These are phyloP conservation scores for Pyrenophora seminiperda DNA, from an alignment of 2,329 filamentous ascomycete genomes.

Conservation along the genomic window DNA sequence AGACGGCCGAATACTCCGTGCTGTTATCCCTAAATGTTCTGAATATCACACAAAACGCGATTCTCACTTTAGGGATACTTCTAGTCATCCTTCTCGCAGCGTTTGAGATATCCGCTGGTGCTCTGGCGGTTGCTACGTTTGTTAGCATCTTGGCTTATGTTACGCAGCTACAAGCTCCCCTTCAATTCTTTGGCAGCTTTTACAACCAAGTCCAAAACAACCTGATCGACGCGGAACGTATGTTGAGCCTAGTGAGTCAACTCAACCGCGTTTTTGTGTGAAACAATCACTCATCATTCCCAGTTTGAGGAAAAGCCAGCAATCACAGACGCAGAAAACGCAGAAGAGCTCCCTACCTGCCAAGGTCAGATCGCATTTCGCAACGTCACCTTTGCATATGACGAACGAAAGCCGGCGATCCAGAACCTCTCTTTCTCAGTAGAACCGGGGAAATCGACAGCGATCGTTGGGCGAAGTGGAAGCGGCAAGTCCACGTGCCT, in stretches of 20 bases:
- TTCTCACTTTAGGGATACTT: slow-evolving; percentile 20
- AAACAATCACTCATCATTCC: too few relatives aligned
- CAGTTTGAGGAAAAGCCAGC: slow-evolving; percentile 47
- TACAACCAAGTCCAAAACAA: slow-evolving; percentile 30
- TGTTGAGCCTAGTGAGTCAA: slow-evolving; percentile 23
- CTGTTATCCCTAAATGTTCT: slow-evolving; percentile 21
- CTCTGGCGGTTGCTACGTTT: slow-evolving; percentile 20
- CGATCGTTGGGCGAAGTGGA: slow-evolving; percentile 64
- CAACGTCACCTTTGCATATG: slow-evolving; percentile 60
- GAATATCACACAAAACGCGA: slow-evolving; percentile 23
- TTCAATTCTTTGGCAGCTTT: slow-evolving; percentile 29
- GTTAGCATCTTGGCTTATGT: slow-evolving; percentile 24
- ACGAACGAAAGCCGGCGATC: slow-evolving; percentile 43
- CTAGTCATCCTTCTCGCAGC: slow-evolving; percentile 15
- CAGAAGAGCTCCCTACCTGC: slow-evolving; percentile 47
- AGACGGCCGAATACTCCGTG: slow-evolving; percentile 23
- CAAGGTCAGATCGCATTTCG: slow-evolving; percentile 58
- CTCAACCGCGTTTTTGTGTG: too few relatives aligned
- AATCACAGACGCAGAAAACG: slow-evolving; percentile 49
- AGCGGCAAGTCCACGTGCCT: slow-evolving; percentile 63
- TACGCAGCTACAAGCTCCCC: slow-evolving; percentile 27
- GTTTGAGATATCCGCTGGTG: slow-evolving; percentile 13
- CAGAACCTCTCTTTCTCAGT: slow-evolving; percentile 9
- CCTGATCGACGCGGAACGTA: slow-evolving; percentile 28
- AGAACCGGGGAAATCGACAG: slow-evolving; percentile 57